Evolutionary conservation across 106 monocot species (phyloP), one percentile per base, ranked within the genome.

Genomic region (Dendrobium catenatum): DNA sequence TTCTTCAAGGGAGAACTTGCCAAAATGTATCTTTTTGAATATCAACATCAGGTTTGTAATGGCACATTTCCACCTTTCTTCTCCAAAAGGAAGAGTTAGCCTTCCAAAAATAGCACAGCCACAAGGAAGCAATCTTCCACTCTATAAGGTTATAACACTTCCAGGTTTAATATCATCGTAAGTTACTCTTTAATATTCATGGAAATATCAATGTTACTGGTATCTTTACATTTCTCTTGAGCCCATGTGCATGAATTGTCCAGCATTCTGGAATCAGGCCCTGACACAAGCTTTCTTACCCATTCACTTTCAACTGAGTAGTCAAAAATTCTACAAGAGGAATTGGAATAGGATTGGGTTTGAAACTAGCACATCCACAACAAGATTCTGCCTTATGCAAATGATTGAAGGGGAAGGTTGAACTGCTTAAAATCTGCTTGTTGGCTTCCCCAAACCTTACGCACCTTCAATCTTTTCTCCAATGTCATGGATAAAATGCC

Each of bases 381-480:
- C 87, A 73, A 95, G 73, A 1, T 95, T n/a, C 95, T n/a, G 81
- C 86, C 81, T 90, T 84, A 56, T 95, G 78, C 79, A 95, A 79
- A 75, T 84, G 82, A 95, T 95, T 72, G 54, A 68, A n/a, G 90
- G 86, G n/a, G n/a, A 61, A 95, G 68, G 74, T 90, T n/a, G 92
- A 42, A 95, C 75, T 37, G 83, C 92, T 79, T 80, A 33, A 95
- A 86, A 86, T 95, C 92, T 22, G 95, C 95, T 24, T n/a, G 88
- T 89, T 27, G 95, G 95, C 80, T 95, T 95, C 55, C 92, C 95
- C n/a, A 81, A 95, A 95, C 9, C 92, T 90, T 49, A 95, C 87
- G 90, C 87, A n/a, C 67, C 88, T 81, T 95, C 92, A 51, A 95
- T 95, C 87, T 95, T 95, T 84, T 95, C 92, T 6, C 95, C 90